These are phyloP conservation scores for Xylariaceae sp. DNA, from an alignment of 2,329 filamentous ascomycete species.

Conservation along the genomic window DNA sequence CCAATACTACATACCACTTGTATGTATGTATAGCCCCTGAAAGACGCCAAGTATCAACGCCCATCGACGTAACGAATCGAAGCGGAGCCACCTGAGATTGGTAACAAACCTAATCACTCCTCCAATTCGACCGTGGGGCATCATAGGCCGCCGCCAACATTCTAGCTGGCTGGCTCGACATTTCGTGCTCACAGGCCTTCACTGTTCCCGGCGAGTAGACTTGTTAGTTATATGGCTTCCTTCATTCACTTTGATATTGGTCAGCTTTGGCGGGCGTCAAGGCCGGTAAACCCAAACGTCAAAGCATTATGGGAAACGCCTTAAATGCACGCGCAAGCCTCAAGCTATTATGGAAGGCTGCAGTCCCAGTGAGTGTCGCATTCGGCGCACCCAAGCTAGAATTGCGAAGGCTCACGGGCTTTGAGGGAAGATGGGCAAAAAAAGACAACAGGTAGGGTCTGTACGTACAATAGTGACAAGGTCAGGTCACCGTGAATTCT, in stretches of 20 bases:
- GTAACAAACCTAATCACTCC: too few species aligned
- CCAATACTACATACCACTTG: too few species aligned
- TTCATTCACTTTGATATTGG: slow-evolving; percentile 20
- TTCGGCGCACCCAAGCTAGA: neutral
- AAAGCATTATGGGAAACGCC: too few species aligned
- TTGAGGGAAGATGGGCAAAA: neutral
- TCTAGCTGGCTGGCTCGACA: neutral
- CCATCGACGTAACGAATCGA: too few species aligned
- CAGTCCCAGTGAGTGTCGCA: neutral
- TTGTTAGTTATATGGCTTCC: slow-evolving; percentile 21
- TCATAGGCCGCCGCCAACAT: neutral
- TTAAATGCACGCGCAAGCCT: too few species aligned
- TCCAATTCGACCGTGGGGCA: neutral
- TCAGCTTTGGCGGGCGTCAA: slow-evolving; percentile 11
- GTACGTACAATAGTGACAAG: slow-evolving; percentile 63
- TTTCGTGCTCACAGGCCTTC: slow-evolving; percentile 24
- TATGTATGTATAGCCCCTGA: too few species aligned
- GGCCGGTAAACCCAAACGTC: neutral
- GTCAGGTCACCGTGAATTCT: slow-evolving; percentile 85
- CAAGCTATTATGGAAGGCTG: neutral
- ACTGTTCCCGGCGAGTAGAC: slow-evolving; percentile 21
- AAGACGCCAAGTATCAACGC: too few species aligned
- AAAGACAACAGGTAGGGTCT: neutral
- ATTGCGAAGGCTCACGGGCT: neutral
- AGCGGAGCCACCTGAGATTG: too few species aligned